Conservation (phyloP, 306 rosid genomes). For the Astragalus membranaceus region DNA sequence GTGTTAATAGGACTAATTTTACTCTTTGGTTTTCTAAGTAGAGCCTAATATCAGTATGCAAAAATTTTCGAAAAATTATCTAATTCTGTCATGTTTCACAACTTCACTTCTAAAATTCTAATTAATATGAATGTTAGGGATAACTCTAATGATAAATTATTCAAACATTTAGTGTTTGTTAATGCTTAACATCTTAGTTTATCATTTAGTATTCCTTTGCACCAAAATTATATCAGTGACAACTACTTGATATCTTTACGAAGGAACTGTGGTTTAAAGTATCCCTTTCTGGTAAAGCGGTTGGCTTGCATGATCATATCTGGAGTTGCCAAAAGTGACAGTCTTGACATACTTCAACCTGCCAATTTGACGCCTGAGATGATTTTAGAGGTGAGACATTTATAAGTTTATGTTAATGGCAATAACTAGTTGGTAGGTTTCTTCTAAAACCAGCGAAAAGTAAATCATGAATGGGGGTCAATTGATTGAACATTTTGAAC, state of each 20-base stretch:
- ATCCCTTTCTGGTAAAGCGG: conserved; percentile 81
- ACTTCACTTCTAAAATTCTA: not conserved
- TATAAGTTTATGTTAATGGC: not conserved
- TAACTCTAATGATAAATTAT: not conserved
- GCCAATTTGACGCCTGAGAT: conserved; percentile 58
- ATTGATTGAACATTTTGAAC: not conserved
- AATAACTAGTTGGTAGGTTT: not conserved
- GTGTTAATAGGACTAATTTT: conserved; percentile 3
- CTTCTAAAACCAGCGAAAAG: conserved; percentile 1
- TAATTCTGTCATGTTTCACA: not conserved
- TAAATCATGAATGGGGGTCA: not conserved
- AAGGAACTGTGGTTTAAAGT: conserved; percentile 71
- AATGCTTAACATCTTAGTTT: not conserved
- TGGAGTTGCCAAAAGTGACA: conserved; percentile 49
- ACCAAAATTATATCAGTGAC: not conserved
- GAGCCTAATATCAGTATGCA: not conserved
- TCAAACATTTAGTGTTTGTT: not conserved
- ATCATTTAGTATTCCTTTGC: not conserved
- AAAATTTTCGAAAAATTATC: not conserved
- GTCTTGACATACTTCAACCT: conserved; percentile 85
- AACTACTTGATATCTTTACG: conserved; percentile 20
- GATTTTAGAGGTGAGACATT: conserved; percentile 44
- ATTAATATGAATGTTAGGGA: not conserved
- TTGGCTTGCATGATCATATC: conserved; percentile 88
- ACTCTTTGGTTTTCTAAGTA: too few relatives aligned